Conservation (phyloP, 768 basidiomycete species). For the Cubamyces sp. region DNA sequence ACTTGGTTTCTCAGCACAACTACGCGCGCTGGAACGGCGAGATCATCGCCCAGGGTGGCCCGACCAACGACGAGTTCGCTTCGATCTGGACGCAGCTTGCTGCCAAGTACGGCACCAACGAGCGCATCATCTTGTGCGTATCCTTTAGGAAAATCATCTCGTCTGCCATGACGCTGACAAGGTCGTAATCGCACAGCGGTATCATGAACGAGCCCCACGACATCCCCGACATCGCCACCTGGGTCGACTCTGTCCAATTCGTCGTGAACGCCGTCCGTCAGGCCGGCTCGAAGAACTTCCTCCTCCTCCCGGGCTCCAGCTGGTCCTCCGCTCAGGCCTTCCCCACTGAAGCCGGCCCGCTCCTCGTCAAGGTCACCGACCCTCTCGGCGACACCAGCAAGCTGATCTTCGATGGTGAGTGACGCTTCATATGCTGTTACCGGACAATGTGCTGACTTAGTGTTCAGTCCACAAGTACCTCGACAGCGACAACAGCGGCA, state of each 20-base stretch:
- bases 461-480: slow-evolving; percentile 47
- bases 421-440: neutral
- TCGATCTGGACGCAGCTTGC: slow-evolving; percentile 47
- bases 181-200: slow-evolving; percentile 23
- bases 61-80: slow-evolving; percentile 45
- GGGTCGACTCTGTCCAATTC: slow-evolving; percentile 43
- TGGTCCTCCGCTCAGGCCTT: slow-evolving; percentile 44
- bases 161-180: slow-evolving; percentile 24
- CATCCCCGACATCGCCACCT: slow-evolving; percentile 39
- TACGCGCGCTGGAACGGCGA: slow-evolving; percentile 61
- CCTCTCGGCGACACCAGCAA: slow-evolving; percentile 42
- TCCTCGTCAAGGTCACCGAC: slow-evolving; percentile 46
- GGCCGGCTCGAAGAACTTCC: slow-evolving; percentile 46
- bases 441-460: neutral
- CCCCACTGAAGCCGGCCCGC: slow-evolving; percentile 44
- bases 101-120: slow-evolving; percentile 40
- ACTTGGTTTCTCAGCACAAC: slow-evolving; percentile 47
- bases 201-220: slow-evolving; percentile 57
- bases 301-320: slow-evolving; percentile 49
- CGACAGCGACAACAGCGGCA: slow-evolving; percentile 50
- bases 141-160: slow-evolving; percentile 28
- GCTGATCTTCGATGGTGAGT: slow-evolving; percentile 47
- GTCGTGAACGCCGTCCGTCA: slow-evolving; percentile 47
- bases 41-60: slow-evolving; percentile 47
- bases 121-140: slow-evolving; percentile 40